Evolutionary conservation across 352 stramenopile species (phyloP).

Genomic region (Pythium myriotylum): DNA sequence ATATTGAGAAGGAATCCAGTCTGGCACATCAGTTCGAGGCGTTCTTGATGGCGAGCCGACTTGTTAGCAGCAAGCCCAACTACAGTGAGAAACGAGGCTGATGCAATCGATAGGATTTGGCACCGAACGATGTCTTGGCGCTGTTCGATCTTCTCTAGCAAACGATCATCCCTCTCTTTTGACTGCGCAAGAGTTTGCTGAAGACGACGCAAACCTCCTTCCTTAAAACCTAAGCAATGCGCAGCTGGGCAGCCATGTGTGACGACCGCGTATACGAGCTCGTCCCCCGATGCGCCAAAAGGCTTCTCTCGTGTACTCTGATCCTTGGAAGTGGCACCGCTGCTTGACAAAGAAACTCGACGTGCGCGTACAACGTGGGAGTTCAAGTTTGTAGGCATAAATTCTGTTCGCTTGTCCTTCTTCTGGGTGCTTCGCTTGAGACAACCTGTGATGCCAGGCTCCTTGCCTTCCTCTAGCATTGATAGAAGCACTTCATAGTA

Average conservation of each 20-base stretch:
- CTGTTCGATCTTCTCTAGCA: conserved; percentile 73
- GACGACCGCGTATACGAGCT: conserved; percentile 72
- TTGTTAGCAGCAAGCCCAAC: conserved; percentile 66
- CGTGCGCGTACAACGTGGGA: conserved; percentile 76
- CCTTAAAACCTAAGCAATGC: conserved; percentile 83
- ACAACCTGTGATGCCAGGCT: conserved; percentile 81
- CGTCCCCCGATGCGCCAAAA: conserved; percentile 36
- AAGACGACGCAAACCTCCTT: conserved; percentile 73
- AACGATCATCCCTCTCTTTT: conserved; percentile 50
- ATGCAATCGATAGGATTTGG: conserved; percentile 72
- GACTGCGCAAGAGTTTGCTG: conserved; percentile 47
- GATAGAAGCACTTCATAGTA: conserved; percentile 64
- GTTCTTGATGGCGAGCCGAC: conserved; percentile 56
- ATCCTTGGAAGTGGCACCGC: conserved; percentile 11
- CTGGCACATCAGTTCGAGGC: conserved; percentile 62
- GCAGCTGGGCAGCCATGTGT: conserved; percentile 83
- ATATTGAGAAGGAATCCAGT: conserved; percentile 92
- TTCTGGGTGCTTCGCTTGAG: conserved; percentile 87
- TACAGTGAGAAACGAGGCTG: conserved; percentile 72
- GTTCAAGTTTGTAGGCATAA: conserved; percentile 89
- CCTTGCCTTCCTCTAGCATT: conserved; percentile 75
- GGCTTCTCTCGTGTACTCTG: conserved; percentile 20
- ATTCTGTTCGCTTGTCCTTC: conserved; percentile 82
- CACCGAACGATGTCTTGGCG: conserved; percentile 80
- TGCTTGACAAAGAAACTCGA: conserved; percentile 50